Conservation (phyloP, 1,139 yeast genomes). For the Debaryomyces fabryi region DNA sequence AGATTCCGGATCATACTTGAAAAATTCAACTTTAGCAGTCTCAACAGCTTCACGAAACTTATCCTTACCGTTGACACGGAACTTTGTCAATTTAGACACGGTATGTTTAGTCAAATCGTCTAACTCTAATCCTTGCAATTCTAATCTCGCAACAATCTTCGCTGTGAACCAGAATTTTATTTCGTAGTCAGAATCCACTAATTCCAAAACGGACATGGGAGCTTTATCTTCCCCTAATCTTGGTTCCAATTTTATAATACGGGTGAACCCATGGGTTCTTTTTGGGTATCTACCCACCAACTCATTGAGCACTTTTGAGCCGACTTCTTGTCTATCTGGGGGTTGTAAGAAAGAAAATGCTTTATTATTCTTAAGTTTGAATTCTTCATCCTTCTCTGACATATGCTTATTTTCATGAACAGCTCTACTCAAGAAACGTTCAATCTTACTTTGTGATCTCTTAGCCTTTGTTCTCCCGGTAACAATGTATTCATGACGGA, state of each 20-base stretch:
- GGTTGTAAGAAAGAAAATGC: constrained; percentile 43
- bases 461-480: constrained; percentile 51
- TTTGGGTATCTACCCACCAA: constrained; percentile 62
- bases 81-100: constrained; percentile 51
- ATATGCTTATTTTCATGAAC: constrained; percentile 23
- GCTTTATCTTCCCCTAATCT: constrained; percentile 87
- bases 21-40: constrained; percentile 61
- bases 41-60: constrained; percentile 67
- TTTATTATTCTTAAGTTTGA: constrained; percentile 22
- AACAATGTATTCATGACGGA: constrained; percentile 49
- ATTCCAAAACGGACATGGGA: constrained; percentile 84
- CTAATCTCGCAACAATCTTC: constrained; percentile 76
- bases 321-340: constrained; percentile 42
- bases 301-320: constrained; percentile 64
- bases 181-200: constrained; percentile 77
- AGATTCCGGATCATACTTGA: constrained; percentile 35
- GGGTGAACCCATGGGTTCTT: constrained; percentile 82
- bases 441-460: constrained; percentile 49
- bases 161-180: constrained; percentile 79
- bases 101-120: constrained; percentile 64
- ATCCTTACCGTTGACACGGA: constrained; percentile 52
- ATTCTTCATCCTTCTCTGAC: constrained; percentile 22
- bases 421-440: constrained; percentile 40
- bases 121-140: constrained; percentile 63
- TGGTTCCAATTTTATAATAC: constrained; percentile 82